phyloP scores from a whole-genome alignment of 768 basidiomycete species.

The Hypsizygus marmoreus region DNA sequence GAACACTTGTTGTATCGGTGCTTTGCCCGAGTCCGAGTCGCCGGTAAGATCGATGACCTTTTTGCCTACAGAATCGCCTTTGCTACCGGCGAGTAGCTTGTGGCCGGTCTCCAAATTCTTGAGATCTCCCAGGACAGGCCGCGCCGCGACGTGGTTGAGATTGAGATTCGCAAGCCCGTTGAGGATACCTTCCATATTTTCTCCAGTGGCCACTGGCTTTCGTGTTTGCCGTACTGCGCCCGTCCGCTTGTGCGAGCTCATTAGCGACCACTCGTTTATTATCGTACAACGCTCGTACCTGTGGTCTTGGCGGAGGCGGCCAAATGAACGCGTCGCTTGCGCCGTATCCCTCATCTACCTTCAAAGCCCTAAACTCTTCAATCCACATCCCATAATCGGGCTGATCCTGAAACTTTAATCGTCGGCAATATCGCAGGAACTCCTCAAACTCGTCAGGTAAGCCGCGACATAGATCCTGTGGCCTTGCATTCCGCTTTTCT shows the following conservation, averaged over 20 bases:
- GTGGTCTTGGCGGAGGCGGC: conserved; percentile 61
- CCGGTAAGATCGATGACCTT: conserved; percentile 51
- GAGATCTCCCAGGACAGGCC: conserved; percentile 52
- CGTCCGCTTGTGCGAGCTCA: too few species aligned
- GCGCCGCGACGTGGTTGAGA: conserved; percentile 39
- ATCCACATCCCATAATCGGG: conserved; percentile 72
- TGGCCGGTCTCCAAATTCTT: conserved; percentile 45
- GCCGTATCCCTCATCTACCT: conserved; percentile 57
- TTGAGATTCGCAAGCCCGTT: conserved; percentile 61
- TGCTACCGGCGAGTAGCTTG: conserved; percentile 31
- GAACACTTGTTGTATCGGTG: conserved; percentile 29
- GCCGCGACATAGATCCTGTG: conserved; percentile 69
- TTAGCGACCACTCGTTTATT: too few species aligned
- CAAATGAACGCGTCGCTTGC: conserved; percentile 66
- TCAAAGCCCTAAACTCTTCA: conserved; percentile 65
- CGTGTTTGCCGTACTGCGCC: conserved; percentile 36
- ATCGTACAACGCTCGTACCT: conserved; percentile 25
- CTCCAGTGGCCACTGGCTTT: conserved; percentile 30
- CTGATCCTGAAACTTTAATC: conserved; percentile 64
- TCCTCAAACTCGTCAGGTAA: conserved; percentile 76
- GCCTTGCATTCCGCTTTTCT: conserved; percentile 60
- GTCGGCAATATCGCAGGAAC: conserved; percentile 70
- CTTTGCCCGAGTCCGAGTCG: conserved; percentile 34
- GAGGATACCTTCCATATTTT: conserved; percentile 56
- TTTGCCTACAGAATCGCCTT: conserved; percentile 17